Evolutionary conservation across 2,329 filamentous ascomycete genomes (phyloP).

Genomic region (Penicillium sp.): DNA sequence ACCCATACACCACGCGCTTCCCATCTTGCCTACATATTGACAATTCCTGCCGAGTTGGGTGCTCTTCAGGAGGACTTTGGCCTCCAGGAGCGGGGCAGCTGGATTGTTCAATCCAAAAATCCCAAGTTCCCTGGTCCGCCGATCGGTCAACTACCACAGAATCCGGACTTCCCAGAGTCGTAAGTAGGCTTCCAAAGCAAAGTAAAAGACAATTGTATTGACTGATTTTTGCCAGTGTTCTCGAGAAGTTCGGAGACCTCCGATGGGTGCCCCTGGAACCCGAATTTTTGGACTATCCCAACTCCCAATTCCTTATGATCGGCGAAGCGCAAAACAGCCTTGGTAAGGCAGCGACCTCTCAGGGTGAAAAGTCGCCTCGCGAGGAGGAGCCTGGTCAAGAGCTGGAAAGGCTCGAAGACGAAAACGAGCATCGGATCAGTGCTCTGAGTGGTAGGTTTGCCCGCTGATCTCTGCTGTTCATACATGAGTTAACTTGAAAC

Average conservation of each 20-base stretch:
- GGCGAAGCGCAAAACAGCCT: constrained; percentile 54
- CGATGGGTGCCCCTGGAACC: constrained; percentile 76
- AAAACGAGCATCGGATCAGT: constrained; percentile 69
- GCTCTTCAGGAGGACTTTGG: constrained; percentile 77
- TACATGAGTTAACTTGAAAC: constrained; percentile 1
- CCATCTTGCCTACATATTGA: constrained; percentile 79
- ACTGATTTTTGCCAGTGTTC: constrained; percentile 52
- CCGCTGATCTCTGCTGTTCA: not conserved
- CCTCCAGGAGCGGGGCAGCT: constrained; percentile 70
- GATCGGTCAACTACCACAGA: constrained; percentile 63
- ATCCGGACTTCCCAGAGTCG: constrained; percentile 70
- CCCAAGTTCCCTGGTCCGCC: constrained; percentile 69
- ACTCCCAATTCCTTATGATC: constrained; percentile 77
- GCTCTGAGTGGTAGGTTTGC: constrained; percentile 53
- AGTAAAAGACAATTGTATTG: not conserved
- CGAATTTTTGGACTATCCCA: constrained; percentile 71
- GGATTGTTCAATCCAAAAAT: constrained; percentile 78
- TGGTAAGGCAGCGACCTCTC: constrained; percentile 38
- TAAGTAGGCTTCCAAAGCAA: constrained; percentile 41
- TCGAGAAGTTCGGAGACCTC: constrained; percentile 70
- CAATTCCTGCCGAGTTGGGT: constrained; percentile 68
- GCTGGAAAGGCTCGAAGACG: constrained; percentile 72
- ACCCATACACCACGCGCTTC: constrained; percentile 70
- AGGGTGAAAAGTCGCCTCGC: constrained; percentile 51
- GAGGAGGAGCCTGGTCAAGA: constrained; percentile 70